Evolutionary conservation across 2,329 filamentous ascomycete genomes (phyloP).

Genomic region (Fusarium chuoi): DNA sequence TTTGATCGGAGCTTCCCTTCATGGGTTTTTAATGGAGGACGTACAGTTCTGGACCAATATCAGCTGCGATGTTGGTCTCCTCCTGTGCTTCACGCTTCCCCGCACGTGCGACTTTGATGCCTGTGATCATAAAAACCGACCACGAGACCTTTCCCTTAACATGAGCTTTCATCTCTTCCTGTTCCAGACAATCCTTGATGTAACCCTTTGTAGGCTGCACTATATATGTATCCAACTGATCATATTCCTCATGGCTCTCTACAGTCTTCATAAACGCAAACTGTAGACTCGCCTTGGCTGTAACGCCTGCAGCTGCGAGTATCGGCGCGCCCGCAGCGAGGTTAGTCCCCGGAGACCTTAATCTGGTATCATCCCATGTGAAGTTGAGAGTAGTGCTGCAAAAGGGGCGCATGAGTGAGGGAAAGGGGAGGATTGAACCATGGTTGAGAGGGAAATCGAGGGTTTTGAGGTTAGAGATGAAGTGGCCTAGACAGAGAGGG

Average conservation of each 20-base stretch:
- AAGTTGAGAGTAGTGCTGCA: accelerated
- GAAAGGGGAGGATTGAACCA: not conserved
- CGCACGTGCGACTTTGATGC: not conserved
- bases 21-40: no score
- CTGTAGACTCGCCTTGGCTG: not conserved
- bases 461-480: not conserved
- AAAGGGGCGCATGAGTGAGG: not conserved
- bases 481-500: not conserved
- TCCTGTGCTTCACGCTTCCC: not conserved
- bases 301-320: accelerated
- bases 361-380: not conserved
- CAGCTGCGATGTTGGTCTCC: accelerated
- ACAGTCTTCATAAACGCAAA: not conserved
- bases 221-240: not conserved
- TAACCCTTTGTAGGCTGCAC: not conserved
- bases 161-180: accelerated
- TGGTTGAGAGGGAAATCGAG: not conserved
- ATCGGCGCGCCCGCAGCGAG: not conserved
- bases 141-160: not conserved
- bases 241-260: not conserved
- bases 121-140: not conserved
- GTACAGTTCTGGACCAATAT: not conserved
- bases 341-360: accelerated
- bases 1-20: accelerated
- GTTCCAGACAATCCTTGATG: not conserved